These are phyloP conservation scores for Periglandula ipomoeae DNA, from an alignment of 2,329 filamentous ascomycete genomes.

Conservation along the genomic window DNA sequence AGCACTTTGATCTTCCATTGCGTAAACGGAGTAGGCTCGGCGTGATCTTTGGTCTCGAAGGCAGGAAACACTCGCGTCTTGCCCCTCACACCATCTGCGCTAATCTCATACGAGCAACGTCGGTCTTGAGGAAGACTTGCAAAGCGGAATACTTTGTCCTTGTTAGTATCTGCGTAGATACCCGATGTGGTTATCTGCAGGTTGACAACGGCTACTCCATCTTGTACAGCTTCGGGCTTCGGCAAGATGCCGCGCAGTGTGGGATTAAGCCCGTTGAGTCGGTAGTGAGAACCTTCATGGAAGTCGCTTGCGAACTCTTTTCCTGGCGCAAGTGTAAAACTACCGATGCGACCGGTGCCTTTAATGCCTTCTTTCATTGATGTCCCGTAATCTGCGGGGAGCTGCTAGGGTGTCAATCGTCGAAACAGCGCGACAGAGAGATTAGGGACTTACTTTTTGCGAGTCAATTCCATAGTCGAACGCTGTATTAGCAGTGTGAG, in stretches of 20 bases:
- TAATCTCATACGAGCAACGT: not conserved
- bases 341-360: not conserved
- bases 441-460: not conserved
- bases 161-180: not conserved
- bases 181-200: not conserved
- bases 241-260: not conserved
- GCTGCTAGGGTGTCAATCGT: too few species aligned
- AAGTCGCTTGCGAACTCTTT: not conserved
- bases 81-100: not conserved
- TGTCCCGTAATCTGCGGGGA: not conserved
- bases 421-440: not conserved
- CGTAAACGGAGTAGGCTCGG: not conserved
- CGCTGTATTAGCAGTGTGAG: too few species aligned
- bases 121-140: not conserved
- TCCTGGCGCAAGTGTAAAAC: not conserved
- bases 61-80: rapidly evolving
- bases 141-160: not conserved
- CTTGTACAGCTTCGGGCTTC: not conserved
- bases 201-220: not conserved
- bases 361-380: not conserved
- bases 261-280: not conserved
- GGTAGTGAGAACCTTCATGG: not conserved
- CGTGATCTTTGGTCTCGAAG: not conserved
- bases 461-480: not conserved
- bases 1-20: not conserved